Conservation (phyloP, 2,329 filamentous ascomycete genomes). For the Lasiodiplodia hormozganensis region DNA sequence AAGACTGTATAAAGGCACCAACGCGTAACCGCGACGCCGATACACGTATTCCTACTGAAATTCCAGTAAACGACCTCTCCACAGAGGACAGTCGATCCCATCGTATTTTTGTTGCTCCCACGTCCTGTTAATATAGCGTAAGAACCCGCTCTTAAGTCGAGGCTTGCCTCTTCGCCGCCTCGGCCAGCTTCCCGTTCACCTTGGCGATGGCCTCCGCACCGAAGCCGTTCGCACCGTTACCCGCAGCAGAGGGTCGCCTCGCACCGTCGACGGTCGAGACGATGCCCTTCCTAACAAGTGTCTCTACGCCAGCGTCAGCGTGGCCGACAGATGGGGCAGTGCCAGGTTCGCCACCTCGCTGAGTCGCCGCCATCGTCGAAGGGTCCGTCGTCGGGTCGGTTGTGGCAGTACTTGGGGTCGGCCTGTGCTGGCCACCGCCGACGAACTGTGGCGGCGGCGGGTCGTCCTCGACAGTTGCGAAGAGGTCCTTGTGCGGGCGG, state of each 20-base stretch:
- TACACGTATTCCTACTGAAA: not conserved
- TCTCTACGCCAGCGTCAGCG: not conserved
- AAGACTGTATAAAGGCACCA: not conserved
- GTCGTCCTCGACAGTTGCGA: constrained; percentile 21
- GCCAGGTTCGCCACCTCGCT: not conserved
- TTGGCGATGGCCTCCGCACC: constrained; percentile 11
- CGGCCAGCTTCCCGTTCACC: constrained; percentile 15
- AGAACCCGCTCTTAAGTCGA: not conserved
- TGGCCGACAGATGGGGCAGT: not conserved
- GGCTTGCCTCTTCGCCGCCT: constrained; percentile 9
- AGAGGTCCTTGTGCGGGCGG: constrained; percentile 19
- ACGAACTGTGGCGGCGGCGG: constrained; percentile 22
- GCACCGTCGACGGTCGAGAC: constrained; percentile 14
- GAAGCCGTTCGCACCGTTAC: constrained; percentile 4
- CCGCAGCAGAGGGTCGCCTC: not conserved
- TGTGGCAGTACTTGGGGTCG: not conserved
- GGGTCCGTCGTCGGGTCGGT: not conserved
- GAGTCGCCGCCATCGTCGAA: not conserved
- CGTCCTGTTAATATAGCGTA: no score
- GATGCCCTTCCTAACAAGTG: not conserved
- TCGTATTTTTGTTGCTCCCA: no score
- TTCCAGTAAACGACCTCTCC: not conserved
- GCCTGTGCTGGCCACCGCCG: constrained; percentile 3
- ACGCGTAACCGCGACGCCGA: not conserved
- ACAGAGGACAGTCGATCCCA: not conserved